Conservation (phyloP, 352 stramenopile genomes). For the Phytophthora sansomeana region DNA sequence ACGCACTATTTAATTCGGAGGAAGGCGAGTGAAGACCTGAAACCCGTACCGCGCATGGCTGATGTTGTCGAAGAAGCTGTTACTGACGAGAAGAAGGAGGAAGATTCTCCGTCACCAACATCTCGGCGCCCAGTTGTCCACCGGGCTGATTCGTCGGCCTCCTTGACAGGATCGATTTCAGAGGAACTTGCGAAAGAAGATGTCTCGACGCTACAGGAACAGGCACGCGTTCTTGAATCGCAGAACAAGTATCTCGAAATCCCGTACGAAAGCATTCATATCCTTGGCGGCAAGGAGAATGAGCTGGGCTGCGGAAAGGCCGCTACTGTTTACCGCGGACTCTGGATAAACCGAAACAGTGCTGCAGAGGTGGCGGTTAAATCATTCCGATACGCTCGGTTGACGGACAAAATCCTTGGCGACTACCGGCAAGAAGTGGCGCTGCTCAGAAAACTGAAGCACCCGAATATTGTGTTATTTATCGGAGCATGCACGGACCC, state of each 20-base stretch:
- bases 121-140: constrained; percentile 37
- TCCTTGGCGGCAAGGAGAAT: constrained; percentile 88
- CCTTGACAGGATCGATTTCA: constrained; percentile 50
- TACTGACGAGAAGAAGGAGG: constrained; percentile 31
- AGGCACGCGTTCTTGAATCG: constrained; percentile 83
- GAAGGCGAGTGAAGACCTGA: constrained; percentile 60
- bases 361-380: constrained; percentile 89
- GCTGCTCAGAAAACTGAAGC: constrained; percentile 87
- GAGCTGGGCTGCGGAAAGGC: constrained; percentile 88
- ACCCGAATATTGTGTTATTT: constrained; percentile 92
- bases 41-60: constrained; percentile 32
- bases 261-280: constrained; percentile 88
- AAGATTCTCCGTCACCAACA: constrained; percentile 26
- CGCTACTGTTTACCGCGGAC: constrained; percentile 86
- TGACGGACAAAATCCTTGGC: constrained; percentile 89
- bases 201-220: constrained; percentile 76
- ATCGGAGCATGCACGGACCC: constrained; percentile 91
- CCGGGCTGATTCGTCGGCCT: constrained; percentile 50
- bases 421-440: constrained; percentile 90
- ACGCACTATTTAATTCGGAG: constrained; percentile 85
- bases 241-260: constrained; percentile 91
- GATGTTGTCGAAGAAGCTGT: constrained; percentile 42
- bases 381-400: constrained; percentile 85
- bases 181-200: constrained; percentile 68
- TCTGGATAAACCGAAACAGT: constrained; percentile 88